These are phyloP conservation scores for Rubia yunnanensis DNA, from an alignment of 257 asterid species.

Conservation along the genomic window DNA sequence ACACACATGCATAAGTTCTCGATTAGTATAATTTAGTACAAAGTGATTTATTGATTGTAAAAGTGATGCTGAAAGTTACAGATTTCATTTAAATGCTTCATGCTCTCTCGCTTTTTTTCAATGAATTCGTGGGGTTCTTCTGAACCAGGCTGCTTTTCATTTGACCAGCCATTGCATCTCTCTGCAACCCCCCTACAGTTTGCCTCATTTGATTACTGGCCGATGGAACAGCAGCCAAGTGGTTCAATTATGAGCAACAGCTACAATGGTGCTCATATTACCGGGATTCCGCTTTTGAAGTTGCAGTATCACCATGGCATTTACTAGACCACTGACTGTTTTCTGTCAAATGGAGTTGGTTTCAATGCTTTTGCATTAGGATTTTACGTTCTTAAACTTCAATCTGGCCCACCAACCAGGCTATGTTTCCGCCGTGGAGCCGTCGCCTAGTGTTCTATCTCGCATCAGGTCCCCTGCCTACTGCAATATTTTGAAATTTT, in stretches of 20 bases:
- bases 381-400: neutral
- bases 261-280: constrained; percentile 23
- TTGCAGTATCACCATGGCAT: constrained; percentile 38
- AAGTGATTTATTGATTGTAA: too few species aligned
- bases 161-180: constrained; percentile 29
- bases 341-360: neutral
- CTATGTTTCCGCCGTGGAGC: too few species aligned
- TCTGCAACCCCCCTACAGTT: constrained; percentile 39
- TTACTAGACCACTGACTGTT: constrained; percentile 21
- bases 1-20: too few species aligned
- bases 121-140: constrained; percentile 54
- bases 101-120: constrained; percentile 99
- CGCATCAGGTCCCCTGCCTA: too few species aligned
- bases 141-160: constrained; percentile 33
- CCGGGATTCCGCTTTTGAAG: constrained; percentile 38
- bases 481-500: too few species aligned
- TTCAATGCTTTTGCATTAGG: neutral
- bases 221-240: constrained; percentile 29
- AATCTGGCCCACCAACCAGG: too few species aligned
- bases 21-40: too few species aligned
- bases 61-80: too few species aligned
- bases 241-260: constrained; percentile 22
- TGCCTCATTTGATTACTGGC: constrained; percentile 54
- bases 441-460: too few species aligned
- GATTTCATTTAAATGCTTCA: too few species aligned